phyloP scores from a whole-genome alignment of 2,329 filamentous ascomycete genomes.

The Epichloe typhina region DNA sequence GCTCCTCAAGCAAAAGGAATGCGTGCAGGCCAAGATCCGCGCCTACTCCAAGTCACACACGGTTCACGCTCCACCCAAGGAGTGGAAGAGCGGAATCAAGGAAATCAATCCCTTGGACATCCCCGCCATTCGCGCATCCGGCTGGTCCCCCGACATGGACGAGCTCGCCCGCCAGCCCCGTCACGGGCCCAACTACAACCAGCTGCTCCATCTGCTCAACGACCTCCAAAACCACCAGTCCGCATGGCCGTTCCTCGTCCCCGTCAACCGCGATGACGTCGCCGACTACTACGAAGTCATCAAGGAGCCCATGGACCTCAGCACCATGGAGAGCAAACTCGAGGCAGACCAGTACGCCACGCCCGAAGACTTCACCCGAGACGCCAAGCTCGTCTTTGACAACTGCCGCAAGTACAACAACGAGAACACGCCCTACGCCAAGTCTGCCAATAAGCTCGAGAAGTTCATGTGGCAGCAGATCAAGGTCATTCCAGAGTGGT shows the following conservation, averaged over 20 bases:
- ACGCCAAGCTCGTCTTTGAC: constrained; percentile 80
- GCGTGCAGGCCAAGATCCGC: constrained; percentile 86
- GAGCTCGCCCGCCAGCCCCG: constrained; percentile 87
- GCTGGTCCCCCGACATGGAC: constrained; percentile 96
- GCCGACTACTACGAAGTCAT: constrained; percentile 99
- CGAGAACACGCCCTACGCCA: constrained; percentile 87
- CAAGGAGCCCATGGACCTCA: constrained; percentile 92
- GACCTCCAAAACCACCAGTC: constrained; percentile 88
- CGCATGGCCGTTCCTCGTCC: constrained; percentile 88
- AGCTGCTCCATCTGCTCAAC: constrained; percentile 82
- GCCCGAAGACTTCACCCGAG: constrained; percentile 83
- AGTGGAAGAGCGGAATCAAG: constrained; percentile 65
- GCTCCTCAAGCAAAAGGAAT: constrained; percentile 94
- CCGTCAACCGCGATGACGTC: constrained; percentile 91
- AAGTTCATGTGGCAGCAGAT: constrained; percentile 95
- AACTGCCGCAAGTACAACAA: constrained; percentile 97
- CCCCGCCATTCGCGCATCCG: constrained; percentile 76
- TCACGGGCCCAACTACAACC: constrained; percentile 92
- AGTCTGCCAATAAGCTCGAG: constrained; percentile 83
- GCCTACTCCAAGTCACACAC: constrained; percentile 82
- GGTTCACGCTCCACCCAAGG: constrained; percentile 69
- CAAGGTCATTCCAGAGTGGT: constrained; percentile 87
- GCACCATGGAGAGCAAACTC: constrained; percentile 90
- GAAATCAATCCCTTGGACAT: constrained; percentile 79
- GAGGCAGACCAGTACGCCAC: constrained; percentile 72